Evolutionary conservation across 371 early-diverging fungal species (phyloP).

Genomic region (Neoconidiobolus thromboides): DNA sequence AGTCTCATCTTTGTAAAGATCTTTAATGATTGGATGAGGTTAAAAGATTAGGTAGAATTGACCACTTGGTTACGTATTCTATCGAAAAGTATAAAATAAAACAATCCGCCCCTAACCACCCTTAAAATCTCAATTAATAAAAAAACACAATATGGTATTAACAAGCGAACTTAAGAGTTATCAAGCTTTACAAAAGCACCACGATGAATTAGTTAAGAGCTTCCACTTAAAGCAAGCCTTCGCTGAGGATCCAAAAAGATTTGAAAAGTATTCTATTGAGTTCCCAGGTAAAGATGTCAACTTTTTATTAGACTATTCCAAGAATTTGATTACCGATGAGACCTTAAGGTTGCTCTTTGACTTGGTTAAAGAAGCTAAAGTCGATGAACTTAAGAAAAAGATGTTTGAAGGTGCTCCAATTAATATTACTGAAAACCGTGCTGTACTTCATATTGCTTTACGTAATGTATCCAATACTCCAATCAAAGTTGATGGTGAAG

Average conservation of each 20-base stretch:
- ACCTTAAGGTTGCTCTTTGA: constrained; percentile 57
- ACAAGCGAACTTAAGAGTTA: constrained; percentile 57
- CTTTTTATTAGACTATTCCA: constrained; percentile 83
- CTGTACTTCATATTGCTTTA: constrained; percentile 92
- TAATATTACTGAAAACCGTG: constrained; percentile 95
- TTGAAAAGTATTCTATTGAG: constrained; percentile 49
- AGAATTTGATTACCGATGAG: constrained; percentile 71
- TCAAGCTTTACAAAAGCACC: constrained; percentile 69
- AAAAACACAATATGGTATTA: constrained; percentile 31
- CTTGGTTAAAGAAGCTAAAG: constrained; percentile 67
- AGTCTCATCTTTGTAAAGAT: no score
- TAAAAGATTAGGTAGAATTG: no score
- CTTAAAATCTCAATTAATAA: not conserved
- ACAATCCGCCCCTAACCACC: no score
- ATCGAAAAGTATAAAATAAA: no score
- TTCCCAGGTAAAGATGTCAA: constrained; percentile 44
- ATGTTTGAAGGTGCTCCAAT: constrained; percentile 94
- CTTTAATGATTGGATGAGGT: no score
- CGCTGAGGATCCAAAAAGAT: constrained; percentile 48
- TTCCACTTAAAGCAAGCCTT: constrained; percentile 64
- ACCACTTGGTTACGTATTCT: no score
- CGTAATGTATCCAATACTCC: constrained; percentile 70
- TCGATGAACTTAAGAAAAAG: constrained; percentile 64
- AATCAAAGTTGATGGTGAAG: constrained; percentile 60
- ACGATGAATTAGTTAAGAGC: constrained; percentile 47